Evolutionary conservation across 441 rosid species (phyloP).

Genomic region (Erodium trifolium): DNA sequence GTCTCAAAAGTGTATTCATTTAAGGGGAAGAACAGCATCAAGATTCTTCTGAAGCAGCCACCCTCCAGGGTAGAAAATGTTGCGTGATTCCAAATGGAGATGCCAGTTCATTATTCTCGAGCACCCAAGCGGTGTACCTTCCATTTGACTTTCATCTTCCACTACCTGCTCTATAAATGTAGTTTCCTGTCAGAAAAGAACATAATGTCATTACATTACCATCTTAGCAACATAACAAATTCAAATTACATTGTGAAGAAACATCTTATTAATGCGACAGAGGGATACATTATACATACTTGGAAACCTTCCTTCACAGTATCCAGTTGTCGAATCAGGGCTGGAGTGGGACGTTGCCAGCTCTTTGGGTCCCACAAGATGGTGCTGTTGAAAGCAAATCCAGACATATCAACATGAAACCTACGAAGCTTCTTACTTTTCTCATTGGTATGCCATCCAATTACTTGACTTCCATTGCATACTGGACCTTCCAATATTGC

Average conservation of each 20-base stretch:
- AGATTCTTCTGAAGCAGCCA: constrained; percentile 70
- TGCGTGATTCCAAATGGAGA: constrained; percentile 59
- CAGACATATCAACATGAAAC: constrained; percentile 95
- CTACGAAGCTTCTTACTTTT: constrained; percentile 74
- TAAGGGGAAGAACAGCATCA: constrained; percentile 39
- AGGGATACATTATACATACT: constrained; percentile 30
- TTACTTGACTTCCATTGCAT: constrained; percentile 70
- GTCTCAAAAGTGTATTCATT: constrained; percentile 27
- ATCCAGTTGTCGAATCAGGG: constrained; percentile 66
- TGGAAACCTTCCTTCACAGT: constrained; percentile 89
- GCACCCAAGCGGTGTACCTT: constrained; percentile 60
- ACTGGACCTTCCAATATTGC: constrained; percentile 89
- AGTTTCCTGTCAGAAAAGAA: constrained; percentile 42
- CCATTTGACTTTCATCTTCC: constrained; percentile 91
- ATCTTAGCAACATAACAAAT: no score
- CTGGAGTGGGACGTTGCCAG: constrained; percentile 45
- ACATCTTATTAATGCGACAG: not conserved
- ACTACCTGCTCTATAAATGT: constrained; percentile 84
- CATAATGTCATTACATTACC: not conserved
- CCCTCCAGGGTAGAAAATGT: constrained; percentile 60
- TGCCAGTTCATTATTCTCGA: constrained; percentile 35
- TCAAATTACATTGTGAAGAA: no score
- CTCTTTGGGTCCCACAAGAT: constrained; percentile 87
- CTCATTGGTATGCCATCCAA: constrained; percentile 95
- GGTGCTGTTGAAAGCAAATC: constrained; percentile 92